phyloP scores from a whole-genome alignment of 75 land plant genomes.

The Pinus tabuliformis region DNA sequence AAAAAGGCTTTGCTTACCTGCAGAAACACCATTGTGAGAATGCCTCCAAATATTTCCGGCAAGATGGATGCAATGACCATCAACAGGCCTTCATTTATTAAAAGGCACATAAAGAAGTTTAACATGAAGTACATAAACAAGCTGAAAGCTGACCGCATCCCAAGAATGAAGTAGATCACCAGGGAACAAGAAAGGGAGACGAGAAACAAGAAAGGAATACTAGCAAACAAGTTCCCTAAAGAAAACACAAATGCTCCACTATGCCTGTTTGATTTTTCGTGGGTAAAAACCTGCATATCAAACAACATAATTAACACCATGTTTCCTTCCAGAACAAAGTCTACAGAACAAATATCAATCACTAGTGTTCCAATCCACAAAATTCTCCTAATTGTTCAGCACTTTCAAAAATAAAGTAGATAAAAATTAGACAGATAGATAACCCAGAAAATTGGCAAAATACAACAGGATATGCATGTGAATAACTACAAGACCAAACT shows the following conservation, averaged over 20 bases:
- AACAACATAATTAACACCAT: background rate
- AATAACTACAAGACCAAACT: background rate
- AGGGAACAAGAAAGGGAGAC: constrained; percentile 66
- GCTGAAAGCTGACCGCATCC: constrained; percentile 56
- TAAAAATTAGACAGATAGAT: background rate
- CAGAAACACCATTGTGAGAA: constrained; percentile 34
- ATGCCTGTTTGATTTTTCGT: constrained; percentile 62
- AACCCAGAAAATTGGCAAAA: background rate
- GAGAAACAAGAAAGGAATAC: constrained; percentile 73
- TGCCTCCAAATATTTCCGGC: constrained; percentile 41
- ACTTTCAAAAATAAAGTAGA: background rate
- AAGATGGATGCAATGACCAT: constrained; percentile 48
- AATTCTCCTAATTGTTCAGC: background rate
- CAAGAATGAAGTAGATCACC: constrained; percentile 67
- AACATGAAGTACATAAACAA: constrained; percentile 81
- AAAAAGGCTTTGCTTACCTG: constrained; percentile 48
- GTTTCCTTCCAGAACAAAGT: background rate
- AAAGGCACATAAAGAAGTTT: constrained; percentile 69
- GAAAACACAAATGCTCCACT: constrained; percentile 53
- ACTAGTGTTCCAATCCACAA: too few relatives aligned
- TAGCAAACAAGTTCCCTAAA: constrained; percentile 68
- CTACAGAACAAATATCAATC: background rate
- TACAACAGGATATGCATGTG: background rate
- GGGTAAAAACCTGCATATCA: constrained; percentile 50
- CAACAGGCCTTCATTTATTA: constrained; percentile 69